Conservation (phyloP, 1,284 basidiomycete species). For the Rhodotorula sp. region DNA sequence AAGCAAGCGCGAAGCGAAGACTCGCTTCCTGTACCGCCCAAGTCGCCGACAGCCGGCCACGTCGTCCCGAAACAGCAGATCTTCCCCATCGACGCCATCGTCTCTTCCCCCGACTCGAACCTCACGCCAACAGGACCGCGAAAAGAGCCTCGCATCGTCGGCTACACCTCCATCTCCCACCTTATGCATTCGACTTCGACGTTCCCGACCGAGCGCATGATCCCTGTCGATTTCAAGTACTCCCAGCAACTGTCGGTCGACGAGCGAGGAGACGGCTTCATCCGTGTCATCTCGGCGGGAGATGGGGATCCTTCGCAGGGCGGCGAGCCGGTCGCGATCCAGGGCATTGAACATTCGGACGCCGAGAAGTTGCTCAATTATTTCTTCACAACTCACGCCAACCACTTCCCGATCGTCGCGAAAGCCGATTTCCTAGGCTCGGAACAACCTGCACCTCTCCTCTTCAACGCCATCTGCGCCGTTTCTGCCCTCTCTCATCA, state of each 20-base stretch:
- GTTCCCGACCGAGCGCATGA: constrained; percentile 73
- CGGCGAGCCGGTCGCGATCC: constrained; percentile 32
- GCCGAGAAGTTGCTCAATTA: constrained; percentile 57
- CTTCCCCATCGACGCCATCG: constrained; percentile 11
- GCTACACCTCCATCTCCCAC: constrained; percentile 79
- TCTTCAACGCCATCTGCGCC: constrained; percentile 90
- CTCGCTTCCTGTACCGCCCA: constrained; percentile 24
- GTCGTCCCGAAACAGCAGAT: constrained; percentile 8
- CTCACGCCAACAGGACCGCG: constrained; percentile 12
- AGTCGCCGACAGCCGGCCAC: constrained; percentile 1
- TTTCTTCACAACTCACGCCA: constrained; percentile 81
- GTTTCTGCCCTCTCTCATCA: constrained; percentile 81
- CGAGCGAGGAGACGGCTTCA: constrained; percentile 75
- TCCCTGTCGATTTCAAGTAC: constrained; percentile 44
- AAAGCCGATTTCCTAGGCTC: constrained; percentile 75
- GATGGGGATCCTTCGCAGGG: constrained; percentile 29
- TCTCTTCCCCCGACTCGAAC: constrained; percentile 20
- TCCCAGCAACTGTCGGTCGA: constrained; percentile 55
- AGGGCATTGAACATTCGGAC: constrained; percentile 35
- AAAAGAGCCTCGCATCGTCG: constrained; percentile 52
- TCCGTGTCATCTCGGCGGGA: constrained; percentile 59
- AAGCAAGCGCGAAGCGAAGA: constrained; percentile 1
- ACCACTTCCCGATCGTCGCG: constrained; percentile 82
- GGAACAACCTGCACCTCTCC: constrained; percentile 67
- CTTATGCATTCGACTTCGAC: constrained; percentile 77